Conservation (phyloP, 2,329 filamentous ascomycete genomes). For the Sporothrix luriei region DNA sequence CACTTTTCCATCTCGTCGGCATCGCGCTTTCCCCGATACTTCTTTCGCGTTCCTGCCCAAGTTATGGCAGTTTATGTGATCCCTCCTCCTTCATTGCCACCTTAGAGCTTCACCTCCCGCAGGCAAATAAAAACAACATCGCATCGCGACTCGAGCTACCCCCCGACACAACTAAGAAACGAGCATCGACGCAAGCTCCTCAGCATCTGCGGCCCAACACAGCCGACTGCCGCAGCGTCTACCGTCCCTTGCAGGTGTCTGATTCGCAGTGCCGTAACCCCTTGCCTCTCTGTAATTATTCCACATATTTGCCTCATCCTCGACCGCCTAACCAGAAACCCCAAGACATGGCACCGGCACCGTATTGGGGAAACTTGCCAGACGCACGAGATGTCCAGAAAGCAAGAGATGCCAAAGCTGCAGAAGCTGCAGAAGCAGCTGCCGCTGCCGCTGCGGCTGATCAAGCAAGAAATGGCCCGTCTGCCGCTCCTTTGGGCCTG, state of each 20-base stretch:
- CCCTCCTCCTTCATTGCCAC: conserved; percentile 7
- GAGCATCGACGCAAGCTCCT: not conserved
- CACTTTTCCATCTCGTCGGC: conserved; percentile 3
- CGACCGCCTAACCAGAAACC: conserved; percentile 34
- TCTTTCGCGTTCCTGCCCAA: conserved; percentile 32
- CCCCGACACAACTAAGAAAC: not conserved
- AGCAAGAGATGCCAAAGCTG: conserved; percentile 43
- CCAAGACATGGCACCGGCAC: conserved; percentile 50
- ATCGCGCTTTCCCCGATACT: not conserved
- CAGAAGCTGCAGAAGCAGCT: conserved; percentile 41
- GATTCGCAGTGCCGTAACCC: conserved; percentile 15
- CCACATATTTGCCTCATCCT: conserved; percentile 28
- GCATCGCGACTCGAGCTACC: not conserved
- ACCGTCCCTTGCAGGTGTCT: conserved; percentile 20
- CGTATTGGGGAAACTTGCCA: conserved; percentile 63
- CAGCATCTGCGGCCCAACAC: conserved; percentile 17
- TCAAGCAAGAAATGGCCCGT: conserved; percentile 39
- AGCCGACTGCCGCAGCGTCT: conserved; percentile 16
- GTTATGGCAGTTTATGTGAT: conserved; percentile 32
- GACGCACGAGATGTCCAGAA: conserved; percentile 40
- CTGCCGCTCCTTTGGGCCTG: conserved; percentile 34
- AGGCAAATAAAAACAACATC: conserved; percentile 9
- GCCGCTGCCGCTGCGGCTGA: no score
- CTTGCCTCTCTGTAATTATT: not conserved
- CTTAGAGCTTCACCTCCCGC: conserved; percentile 5